phyloP scores from a whole-genome alignment of 768 basidiomycete species.

The Tubosaeta sp. region DNA sequence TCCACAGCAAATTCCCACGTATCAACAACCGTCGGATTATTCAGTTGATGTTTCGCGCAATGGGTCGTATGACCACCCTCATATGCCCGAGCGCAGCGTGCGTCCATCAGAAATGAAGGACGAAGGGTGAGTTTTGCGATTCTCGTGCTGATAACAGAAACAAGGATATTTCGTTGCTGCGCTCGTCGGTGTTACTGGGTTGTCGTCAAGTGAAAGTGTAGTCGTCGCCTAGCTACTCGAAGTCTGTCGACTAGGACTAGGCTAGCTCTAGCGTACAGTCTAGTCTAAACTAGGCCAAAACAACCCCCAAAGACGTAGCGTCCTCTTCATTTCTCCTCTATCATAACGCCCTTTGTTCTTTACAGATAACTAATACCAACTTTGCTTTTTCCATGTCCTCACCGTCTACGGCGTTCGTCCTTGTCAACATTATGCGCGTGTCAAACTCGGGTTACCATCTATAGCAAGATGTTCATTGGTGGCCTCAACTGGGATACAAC shows the following conservation, averaged over 20 bases:
- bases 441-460: slow-evolving; percentile 28
- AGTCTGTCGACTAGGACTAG: slow-evolving; percentile 63
- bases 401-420: slow-evolving; percentile 24
- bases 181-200: slow-evolving; percentile 24
- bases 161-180: slow-evolving; percentile 11
- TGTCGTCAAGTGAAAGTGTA: slow-evolving; percentile 33
- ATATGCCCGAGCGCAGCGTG: slow-evolving; percentile 57
- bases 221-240: slow-evolving; percentile 43
- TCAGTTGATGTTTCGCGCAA: slow-evolving; percentile 33
- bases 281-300: slow-evolving; percentile 79
- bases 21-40: slow-evolving; percentile 63
- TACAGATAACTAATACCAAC: slow-evolving; percentile 79
- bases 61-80: slow-evolving; percentile 39
- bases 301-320: slow-evolving; percentile 63
- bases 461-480: slow-evolving; percentile 99
- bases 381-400: slow-evolving; percentile 39
- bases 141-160: slow-evolving; percentile 7
- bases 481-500: slow-evolving; percentile 99
- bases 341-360: slow-evolving; percentile 61
- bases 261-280: slow-evolving; percentile 75
- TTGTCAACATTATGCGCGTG: slow-evolving; percentile 25
- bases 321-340: slow-evolving; percentile 53
- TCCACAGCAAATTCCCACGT: slow-evolving; percentile 76
- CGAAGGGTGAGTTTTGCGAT: slow-evolving; percentile 79
- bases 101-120: slow-evolving; percentile 93